Evolutionary conservation across 768 basidiomycete genomes (phyloP), one percentile per base, ranked within the genome.

Genomic region (Naganishia vaughanmartiniae): DNA sequence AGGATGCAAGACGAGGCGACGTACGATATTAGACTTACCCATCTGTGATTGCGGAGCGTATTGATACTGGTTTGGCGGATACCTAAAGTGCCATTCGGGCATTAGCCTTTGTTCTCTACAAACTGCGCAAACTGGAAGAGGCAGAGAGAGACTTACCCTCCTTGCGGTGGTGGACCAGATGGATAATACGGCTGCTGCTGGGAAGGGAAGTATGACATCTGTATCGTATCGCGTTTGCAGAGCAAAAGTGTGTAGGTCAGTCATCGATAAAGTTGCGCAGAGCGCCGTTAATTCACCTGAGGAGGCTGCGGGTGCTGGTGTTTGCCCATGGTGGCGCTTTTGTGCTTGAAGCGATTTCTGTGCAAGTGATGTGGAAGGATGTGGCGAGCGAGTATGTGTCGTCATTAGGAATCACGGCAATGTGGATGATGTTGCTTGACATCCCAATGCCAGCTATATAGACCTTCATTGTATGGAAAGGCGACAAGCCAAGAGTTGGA

Each of bases 11-110:
- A 58, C 10, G 19, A 31, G 34, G 15, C 48, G 48, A 6, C 7
- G 7, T 14, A 7, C 57, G 21, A 31, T 6, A 2, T 1, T 21
- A 21, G 17, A 58, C 57, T 58, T 15, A 31, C 60, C 60, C 60
- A 63, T 63, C 12, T 63, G 39, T 24, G 57, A 3, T 28, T 42
- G 60, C 10, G 42, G 60, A 45, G 60, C 42, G 39, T 63, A 63
- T 63, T 63, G 60, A 26, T 34, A 45, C 28, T 63, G 57, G 10
- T 58, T 36, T 46, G 60, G 60, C 2, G 60, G 60, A 28, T 63
- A 63, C 36, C 60, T 63, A 30, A 58, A 6, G 57, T 19, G 54
- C 6, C 14, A 28, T 46, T 15, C n/a, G 21, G 24, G 4, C 24
- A 26, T 24, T 26, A 26, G 36, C 2, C 39, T 26, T n/a, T 15